Percentiles rank a stretch among this genome's conserved stretches.
These are phyloP conservation scores for Shiraia sp. DNA, from an alignment of 2,329 filamentous ascomycete genomes.

Conservation along the genomic window DNA sequence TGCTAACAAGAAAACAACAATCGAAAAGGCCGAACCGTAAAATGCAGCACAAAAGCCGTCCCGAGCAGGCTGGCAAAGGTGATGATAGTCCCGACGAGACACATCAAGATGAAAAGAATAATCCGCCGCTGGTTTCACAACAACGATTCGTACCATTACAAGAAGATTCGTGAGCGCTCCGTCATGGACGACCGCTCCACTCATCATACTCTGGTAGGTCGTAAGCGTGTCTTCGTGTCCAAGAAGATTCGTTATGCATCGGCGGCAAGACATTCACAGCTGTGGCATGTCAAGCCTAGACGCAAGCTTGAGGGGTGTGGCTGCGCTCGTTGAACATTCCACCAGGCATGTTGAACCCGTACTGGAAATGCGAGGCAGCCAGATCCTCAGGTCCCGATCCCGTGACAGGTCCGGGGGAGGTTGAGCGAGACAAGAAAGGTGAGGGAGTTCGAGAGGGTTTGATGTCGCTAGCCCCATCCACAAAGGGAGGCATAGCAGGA, in stretches of 20 bases:
- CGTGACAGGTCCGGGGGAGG: constrained; percentile 49
- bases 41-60: constrained; percentile 41
- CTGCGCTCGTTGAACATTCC: constrained; percentile 50
- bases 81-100: constrained; percentile 12
- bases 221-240: constrained; percentile 41
- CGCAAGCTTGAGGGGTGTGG: constrained; percentile 50
- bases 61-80: constrained; percentile 30
- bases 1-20: constrained; percentile 36
- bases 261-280: constrained; percentile 3
- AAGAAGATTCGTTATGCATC: constrained; percentile 41
- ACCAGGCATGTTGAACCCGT: constrained; percentile 45
- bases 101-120: constrained; percentile 15
- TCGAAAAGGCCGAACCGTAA: constrained; percentile 27
- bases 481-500: constrained; percentile 34
- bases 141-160: constrained; percentile 34
- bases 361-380: constrained; percentile 48
- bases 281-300: constrained; percentile 16
- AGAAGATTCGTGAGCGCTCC: constrained; percentile 41
- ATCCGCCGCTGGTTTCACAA: constrained; percentile 26
- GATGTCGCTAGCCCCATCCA: constrained; percentile 47
- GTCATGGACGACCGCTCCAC: constrained; percentile 41
- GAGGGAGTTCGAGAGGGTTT: constrained; percentile 32
- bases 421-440: constrained; percentile 45
- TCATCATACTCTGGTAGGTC: constrained; percentile 35
- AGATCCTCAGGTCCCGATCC: constrained; percentile 47